Percentiles rank a stretch among this genome's conserved stretches.
Evolutionary conservation across 768 basidiomycete species (phyloP).

Genomic region (Pisolithus marmoratus): DNA sequence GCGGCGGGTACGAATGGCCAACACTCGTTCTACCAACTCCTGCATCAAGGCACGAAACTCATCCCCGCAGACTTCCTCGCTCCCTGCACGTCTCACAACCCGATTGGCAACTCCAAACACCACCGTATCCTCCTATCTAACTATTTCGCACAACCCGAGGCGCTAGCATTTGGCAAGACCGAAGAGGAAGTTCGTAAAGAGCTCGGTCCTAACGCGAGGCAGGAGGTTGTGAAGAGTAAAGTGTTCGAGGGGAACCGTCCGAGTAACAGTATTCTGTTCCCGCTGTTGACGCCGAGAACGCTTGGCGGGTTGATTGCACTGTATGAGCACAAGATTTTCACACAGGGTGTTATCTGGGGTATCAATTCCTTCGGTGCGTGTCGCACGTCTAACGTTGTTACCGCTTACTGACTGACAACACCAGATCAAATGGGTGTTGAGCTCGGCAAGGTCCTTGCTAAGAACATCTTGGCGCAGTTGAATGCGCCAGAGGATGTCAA

Average conservation of each 20-base stretch:
- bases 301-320: constrained; percentile 85
- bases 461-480: constrained; percentile 90
- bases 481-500: constrained; percentile 70
- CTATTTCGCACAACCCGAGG: constrained; percentile 98
- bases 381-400: neutral
- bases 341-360: constrained; percentile 95
- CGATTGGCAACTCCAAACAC: constrained; percentile 80
- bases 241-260: constrained; percentile 97
- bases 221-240: constrained; percentile 90
- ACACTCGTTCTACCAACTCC: constrained; percentile 98
- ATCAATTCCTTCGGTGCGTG: constrained; percentile 92
- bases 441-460: constrained; percentile 94
- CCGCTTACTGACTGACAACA: neutral
- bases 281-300: constrained; percentile 81
- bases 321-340: constrained; percentile 99
- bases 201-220: constrained; percentile 63
- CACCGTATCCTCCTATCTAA: constrained; percentile 97
- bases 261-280: constrained; percentile 95
- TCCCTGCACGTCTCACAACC: constrained; percentile 86
- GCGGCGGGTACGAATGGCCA: constrained; percentile 98
- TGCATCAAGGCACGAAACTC: constrained; percentile 91
- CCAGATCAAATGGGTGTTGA: constrained; percentile 99
- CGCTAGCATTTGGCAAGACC: constrained; percentile 95
- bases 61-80: constrained; percentile 92
- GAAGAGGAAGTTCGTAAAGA: constrained; percentile 80